These are phyloP conservation scores for Golubevia sp. DNA, from an alignment of 1,284 basidiomycete species.

Conservation along the genomic window DNA sequence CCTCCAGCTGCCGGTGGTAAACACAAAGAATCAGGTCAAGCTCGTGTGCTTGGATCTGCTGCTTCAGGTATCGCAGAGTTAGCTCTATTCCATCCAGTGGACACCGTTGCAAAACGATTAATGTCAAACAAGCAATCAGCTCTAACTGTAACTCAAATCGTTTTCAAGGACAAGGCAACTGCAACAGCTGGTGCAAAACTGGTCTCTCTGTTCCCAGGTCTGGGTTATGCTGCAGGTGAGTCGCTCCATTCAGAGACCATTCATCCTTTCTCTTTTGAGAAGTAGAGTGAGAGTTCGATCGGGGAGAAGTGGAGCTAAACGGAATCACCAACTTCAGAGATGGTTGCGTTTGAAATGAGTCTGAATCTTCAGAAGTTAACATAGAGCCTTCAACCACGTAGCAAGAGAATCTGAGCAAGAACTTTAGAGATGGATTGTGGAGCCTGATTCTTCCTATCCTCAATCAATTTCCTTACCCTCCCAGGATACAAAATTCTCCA, in stretches of 20 bases:
- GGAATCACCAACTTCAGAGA: background rate
- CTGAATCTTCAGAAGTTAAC: too few relatives aligned
- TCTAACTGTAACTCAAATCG: constrained; percentile 62
- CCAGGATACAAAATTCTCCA: constrained; percentile 73
- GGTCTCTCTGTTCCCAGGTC: constrained; percentile 91
- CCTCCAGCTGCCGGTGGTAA: constrained; percentile 22
- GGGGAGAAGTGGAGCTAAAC: too few relatives aligned
- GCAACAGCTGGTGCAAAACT: constrained; percentile 72
- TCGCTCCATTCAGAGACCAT: background rate
- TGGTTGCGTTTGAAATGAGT: too few relatives aligned
- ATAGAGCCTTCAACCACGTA: too few relatives aligned
- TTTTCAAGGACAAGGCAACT: constrained; percentile 83
- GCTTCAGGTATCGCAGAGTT: constrained; percentile 86
- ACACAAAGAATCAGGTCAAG: constrained; percentile 77
- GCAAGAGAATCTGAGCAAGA: too few relatives aligned
- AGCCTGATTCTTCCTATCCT: background rate
- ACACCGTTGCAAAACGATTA: constrained; percentile 93
- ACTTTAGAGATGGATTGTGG: too few relatives aligned
- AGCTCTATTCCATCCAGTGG: constrained; percentile 67
- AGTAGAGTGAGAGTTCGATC: too few relatives aligned
- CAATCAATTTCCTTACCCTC: background rate
- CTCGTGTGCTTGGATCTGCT: constrained; percentile 85
- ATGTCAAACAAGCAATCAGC: constrained; percentile 77
- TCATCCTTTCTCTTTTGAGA: background rate
- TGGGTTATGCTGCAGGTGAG: constrained; percentile 80